phyloP scores from a whole-genome alignment of 371 early-diverging fungal genomes.

The Gilbertella persicaria region DNA sequence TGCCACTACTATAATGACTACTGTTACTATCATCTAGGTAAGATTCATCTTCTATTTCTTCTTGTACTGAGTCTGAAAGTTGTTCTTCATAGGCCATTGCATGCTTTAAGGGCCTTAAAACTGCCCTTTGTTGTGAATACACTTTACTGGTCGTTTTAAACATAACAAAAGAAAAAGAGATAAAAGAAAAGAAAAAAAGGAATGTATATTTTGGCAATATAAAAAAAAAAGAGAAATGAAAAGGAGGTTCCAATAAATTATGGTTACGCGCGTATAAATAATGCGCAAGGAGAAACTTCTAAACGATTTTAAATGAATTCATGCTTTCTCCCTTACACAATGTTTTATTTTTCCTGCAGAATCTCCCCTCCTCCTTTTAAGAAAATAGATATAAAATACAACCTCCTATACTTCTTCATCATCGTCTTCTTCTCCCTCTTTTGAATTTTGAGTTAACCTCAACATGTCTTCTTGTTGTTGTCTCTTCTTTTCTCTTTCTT shows the following conservation, averaged over 20 bases:
- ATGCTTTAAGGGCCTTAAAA: constrained; percentile 9
- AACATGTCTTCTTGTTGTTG: neutral
- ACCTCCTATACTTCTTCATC: neutral
- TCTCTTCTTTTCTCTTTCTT: constrained; percentile 7
- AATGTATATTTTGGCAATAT: too few relatives aligned
- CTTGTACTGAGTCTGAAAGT: constrained; percentile 2
- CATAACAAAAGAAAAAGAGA: too few relatives aligned
- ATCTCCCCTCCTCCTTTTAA: neutral
- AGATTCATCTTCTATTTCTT: constrained; percentile 6
- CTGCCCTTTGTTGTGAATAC: constrained; percentile 18
- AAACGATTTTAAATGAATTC: neutral
- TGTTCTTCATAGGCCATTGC: neutral
- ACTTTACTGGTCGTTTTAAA: constrained; percentile 6
- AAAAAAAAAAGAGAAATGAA: neutral
- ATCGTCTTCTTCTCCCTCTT: neutral
- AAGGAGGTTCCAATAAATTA: neutral
- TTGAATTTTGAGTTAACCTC: neutral
- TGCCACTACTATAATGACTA: neutral
- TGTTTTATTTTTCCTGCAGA: neutral
- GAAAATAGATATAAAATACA: neutral
- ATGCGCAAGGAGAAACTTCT: neutral
- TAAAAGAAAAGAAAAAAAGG: neutral
- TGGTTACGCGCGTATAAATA: neutral
- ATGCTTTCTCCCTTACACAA: neutral
- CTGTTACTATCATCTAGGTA: constrained; percentile 3